Evolutionary conservation across 768 basidiomycete species (phyloP).

Genomic region (Amanita pseudoporphyria): DNA sequence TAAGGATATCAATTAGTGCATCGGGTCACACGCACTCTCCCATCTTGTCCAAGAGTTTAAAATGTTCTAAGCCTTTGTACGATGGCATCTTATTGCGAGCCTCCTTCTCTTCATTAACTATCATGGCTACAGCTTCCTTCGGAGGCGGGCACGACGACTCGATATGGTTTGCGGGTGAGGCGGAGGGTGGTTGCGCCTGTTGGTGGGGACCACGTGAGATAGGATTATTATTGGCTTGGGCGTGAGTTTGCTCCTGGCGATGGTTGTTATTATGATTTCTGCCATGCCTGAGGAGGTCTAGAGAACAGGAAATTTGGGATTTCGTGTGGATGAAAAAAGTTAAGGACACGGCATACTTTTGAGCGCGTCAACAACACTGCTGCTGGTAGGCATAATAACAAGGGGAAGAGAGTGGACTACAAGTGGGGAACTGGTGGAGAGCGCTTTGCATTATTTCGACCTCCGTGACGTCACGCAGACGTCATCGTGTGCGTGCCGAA

Average conservation of each 20-base stretch:
- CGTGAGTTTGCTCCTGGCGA: slow-evolving; percentile 11
- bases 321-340: slow-evolving; percentile 3
- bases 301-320: slow-evolving; percentile 9
- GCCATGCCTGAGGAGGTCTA: slow-evolving; percentile 79
- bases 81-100: slow-evolving; percentile 71
- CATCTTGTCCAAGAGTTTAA: slow-evolving; percentile 75
- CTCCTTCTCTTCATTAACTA: slow-evolving; percentile 69
- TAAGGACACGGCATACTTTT: slow-evolving; percentile 48
- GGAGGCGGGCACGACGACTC: slow-evolving; percentile 19
- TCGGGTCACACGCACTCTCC: slow-evolving; percentile 63
- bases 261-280: slow-evolving; percentile 44
- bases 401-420: not conserved
- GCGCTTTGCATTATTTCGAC: not conserved
- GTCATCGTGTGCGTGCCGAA: not conserved
- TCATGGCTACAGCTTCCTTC: slow-evolving; percentile 47
- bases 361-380: slow-evolving; percentile 73
- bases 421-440: slow-evolving; percentile 6
- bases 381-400: slow-evolving; percentile 39
- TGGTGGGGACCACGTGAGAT: slow-evolving; percentile 22
- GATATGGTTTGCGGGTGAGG: slow-evolving; percentile 8
- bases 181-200: slow-evolving; percentile 23
- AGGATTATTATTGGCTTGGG: slow-evolving; percentile 1
- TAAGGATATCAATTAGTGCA: slow-evolving; percentile 14
- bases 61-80: slow-evolving; percentile 79
- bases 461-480: slow-evolving; percentile 7